Evolutionary conservation across 345 rosid species (phyloP).

Genomic region (Murraya koenigii): DNA sequence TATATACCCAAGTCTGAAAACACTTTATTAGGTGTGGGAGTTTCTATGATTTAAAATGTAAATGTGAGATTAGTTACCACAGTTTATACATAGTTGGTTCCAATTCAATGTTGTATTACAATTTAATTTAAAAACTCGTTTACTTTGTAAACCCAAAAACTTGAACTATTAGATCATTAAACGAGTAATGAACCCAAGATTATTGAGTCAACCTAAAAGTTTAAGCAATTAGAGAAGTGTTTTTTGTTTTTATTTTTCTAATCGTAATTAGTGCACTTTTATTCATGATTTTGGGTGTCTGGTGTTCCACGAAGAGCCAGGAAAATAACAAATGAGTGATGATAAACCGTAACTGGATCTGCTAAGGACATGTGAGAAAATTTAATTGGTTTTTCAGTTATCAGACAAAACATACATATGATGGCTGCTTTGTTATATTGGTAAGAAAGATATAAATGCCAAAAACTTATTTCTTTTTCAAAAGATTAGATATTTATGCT

Average conservation of each 20-base stretch:
- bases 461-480: neutral
- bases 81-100: no score
- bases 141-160: no score
- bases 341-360: slow-evolving; percentile 11
- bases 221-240: neutral
- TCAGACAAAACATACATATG: neutral
- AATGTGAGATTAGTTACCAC: no score
- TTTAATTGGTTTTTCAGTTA: neutral
- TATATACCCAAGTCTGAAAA: no score
- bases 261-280: neutral
- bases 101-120: no score
- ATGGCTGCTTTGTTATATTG: neutral
- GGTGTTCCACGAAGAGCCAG: neutral
- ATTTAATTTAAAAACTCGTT: no score
- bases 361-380: neutral
- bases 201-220: neutral
- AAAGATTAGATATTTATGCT: neutral
- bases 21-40: no score
- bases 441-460: neutral
- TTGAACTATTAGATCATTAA: no score
- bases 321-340: slow-evolving; percentile 6
- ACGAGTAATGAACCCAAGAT: no score
- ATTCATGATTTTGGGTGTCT: neutral
- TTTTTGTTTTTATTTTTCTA: neutral
- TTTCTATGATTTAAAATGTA: no score